These are phyloP conservation scores for Cyclotella atomus DNA, from an alignment of 108 stramenopile genomes.

Conservation along the genomic window DNA sequence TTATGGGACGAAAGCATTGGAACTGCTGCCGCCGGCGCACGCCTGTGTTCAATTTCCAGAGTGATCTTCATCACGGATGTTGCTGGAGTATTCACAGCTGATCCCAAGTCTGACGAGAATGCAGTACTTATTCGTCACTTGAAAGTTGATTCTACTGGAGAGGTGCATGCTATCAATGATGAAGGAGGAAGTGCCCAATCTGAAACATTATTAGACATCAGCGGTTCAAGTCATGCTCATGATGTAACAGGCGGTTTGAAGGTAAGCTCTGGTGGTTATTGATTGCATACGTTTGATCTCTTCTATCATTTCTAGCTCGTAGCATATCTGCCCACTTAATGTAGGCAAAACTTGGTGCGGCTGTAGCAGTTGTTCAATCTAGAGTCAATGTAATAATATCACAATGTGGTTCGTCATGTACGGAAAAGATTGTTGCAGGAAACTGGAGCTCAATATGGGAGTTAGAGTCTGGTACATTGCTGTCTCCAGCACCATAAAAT, in stretches of 20 bases:
- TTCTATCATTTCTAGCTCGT: not conserved
- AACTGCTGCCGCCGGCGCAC: conserved; percentile 2
- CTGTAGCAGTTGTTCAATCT: conserved; percentile 54
- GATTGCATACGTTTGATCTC: not conserved
- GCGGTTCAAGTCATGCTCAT: conserved; percentile 74
- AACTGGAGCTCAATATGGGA: conserved; percentile 23
- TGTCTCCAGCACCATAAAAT: not conserved
- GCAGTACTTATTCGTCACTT: conserved; percentile 57
- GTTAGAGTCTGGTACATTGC: conserved; percentile 30
- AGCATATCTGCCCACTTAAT: not conserved
- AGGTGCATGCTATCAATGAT: conserved; percentile 33
- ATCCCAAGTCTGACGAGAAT: conserved; percentile 58
- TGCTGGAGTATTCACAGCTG: conserved; percentile 69
- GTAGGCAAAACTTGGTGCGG: conserved; percentile 64
- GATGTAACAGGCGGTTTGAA: conserved; percentile 86
- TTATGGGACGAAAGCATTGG: conserved; percentile 12
- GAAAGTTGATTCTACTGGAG: conserved; percentile 43
- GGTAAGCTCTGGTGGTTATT: conserved; percentile 20
- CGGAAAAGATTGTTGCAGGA: conserved; percentile 41
- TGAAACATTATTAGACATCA: conserved; percentile 36
- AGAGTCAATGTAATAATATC: conserved; percentile 62
- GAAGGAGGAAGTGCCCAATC: not conserved
- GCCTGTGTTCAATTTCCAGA: conserved; percentile 13
- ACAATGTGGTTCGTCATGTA: conserved; percentile 54
- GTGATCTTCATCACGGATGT: conserved; percentile 83